Conservation (phyloP, 1,139 yeast genomes). For the Kurtzmaniella quercitrusa region DNA sequence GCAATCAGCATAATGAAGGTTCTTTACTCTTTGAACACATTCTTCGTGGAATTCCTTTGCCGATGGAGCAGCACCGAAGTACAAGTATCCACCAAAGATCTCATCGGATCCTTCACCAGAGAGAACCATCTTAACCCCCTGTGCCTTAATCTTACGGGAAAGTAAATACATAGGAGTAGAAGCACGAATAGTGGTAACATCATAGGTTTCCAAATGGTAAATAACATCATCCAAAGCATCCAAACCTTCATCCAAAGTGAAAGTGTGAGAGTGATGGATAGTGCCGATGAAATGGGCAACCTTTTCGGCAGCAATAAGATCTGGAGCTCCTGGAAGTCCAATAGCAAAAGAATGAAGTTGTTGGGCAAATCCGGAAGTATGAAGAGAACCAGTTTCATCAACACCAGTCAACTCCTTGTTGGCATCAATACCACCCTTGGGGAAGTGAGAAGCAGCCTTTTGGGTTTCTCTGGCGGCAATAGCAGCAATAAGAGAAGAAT, state of each 20-base stretch:
- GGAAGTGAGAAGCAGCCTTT: conserved; percentile 59
- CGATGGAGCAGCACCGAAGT: conserved; percentile 94
- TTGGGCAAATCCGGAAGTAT: conserved; percentile 68
- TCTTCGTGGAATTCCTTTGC: conserved; percentile 91
- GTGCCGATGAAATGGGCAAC: conserved; percentile 96
- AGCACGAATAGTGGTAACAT: conserved; percentile 97
- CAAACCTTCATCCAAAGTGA: conserved; percentile 92
- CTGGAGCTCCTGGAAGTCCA: conserved; percentile 98
- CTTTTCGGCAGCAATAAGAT: conserved; percentile 90
- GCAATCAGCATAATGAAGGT: conserved; percentile 96
- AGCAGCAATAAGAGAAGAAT: conserved; percentile 91
- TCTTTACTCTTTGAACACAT: conserved; percentile 92
- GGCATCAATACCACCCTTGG: conserved; percentile 44
- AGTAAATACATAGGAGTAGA: conserved; percentile 98
- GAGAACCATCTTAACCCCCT: conserved; percentile 98
- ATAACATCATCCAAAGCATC: conserved; percentile 95
- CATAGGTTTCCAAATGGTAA: conserved; percentile 93
- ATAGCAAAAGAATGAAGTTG: conserved; percentile 93
- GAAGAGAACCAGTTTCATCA: conserved; percentile 80
- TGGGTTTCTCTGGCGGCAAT: conserved; percentile 95
- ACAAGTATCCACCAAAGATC: conserved; percentile 96
- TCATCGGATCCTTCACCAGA: conserved; percentile 99
- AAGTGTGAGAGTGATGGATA: conserved; percentile 95
- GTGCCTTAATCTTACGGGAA: conserved; percentile 96
- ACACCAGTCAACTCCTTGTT: conserved; percentile 80